Evolutionary conservation across 164 flowering plant genomes (phyloP).

Genomic region (Berberis vulgaris): DNA sequence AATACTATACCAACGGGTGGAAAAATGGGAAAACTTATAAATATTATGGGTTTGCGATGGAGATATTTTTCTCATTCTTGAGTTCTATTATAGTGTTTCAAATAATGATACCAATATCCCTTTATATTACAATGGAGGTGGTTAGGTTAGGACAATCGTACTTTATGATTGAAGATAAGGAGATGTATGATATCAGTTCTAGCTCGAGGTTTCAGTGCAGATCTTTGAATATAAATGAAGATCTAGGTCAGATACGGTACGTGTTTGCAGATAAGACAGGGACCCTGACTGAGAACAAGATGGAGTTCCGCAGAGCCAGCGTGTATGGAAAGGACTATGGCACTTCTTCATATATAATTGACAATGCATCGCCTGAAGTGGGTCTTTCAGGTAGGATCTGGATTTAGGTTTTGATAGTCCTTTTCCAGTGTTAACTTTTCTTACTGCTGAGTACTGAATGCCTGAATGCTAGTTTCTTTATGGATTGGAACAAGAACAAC

Average conservation of each 20-base stretch:
- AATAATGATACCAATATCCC: slow-evolving; percentile 93
- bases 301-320: slow-evolving; percentile 80
- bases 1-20: slow-evolving; percentile 32
- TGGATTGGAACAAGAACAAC: too few relatives aligned
- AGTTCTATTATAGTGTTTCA: slow-evolving; percentile 89
- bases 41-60: slow-evolving; percentile 74
- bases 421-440: neutral
- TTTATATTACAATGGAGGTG: slow-evolving; percentile 92
- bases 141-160: slow-evolving; percentile 90
- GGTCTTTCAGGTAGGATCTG: slow-evolving; percentile 14
- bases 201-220: slow-evolving; percentile 88
- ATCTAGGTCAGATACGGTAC: slow-evolving; percentile 85
- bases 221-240: slow-evolving; percentile 91
- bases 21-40: slow-evolving; percentile 36
- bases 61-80: slow-evolving; percentile 76
- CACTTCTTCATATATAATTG: slow-evolving; percentile 15
- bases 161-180: slow-evolving; percentile 81
- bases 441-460: too few relatives aligned
- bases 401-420: neutral
- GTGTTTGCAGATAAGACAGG: slow-evolving; percentile 90
- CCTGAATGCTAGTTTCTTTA: too few relatives aligned
- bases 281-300: slow-evolving; percentile 87
- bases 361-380: slow-evolving; percentile 26
- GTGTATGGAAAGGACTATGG: slow-evolving; percentile 57
- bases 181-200: slow-evolving; percentile 57